Base-by-base conservation (phyloP, 306 rosid genomes). In the Calophaca sinica region DNA sequence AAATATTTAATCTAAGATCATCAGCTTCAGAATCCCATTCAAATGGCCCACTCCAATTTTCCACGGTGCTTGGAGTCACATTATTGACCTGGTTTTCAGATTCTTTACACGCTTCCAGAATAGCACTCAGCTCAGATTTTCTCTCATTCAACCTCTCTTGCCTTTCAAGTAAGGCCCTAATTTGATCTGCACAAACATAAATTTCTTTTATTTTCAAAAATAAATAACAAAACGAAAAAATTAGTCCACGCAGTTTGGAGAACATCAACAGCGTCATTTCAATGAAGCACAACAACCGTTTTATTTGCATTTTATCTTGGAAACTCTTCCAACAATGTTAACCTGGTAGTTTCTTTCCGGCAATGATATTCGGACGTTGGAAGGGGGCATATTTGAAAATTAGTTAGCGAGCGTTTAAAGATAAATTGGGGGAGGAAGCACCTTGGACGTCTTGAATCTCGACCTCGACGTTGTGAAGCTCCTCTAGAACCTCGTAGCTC, bases 11-110 rank as follows among this genome's bases (percentile, higher is more conserved):
- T 73, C 93, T 82, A 58, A 86, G 12, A 68, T 94, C 90, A 75
- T 89, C 92, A 2, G 94, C 98, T 83, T 81, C 68, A 69, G 96
- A 86, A 86, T 94, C 98, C 97, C 98, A 94, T 68, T 86, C 83
- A 83, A 91, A 91, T 60, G 80, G 7, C 10, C 91, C 91, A 78
- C 86, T 84, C 98, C 97, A 94, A 79, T 86, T 80, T 80, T 94
- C 98, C 53, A 77, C 83, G 5, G 75, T 13, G 38, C 74, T 78
- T 2, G 91, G 78, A 83, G 85, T 67, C 29, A 44, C 81, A 62
- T 78, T 70, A 65, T 62, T 70, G 9, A 55, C 84, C 62, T 85
- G 61, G 38, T 71, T 51, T 46, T 48, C 87, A n/a, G 86, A 78
- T 65, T 81, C 96, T 70, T 75, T 87, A 61, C 87, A 83, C 45